A percentile compares a stretch with the other conserved stretches of the same genome.
Conservation (phyloP, 2,329 filamentous ascomycete species). For the Aspergillus brunneoviolaceus region DNA sequence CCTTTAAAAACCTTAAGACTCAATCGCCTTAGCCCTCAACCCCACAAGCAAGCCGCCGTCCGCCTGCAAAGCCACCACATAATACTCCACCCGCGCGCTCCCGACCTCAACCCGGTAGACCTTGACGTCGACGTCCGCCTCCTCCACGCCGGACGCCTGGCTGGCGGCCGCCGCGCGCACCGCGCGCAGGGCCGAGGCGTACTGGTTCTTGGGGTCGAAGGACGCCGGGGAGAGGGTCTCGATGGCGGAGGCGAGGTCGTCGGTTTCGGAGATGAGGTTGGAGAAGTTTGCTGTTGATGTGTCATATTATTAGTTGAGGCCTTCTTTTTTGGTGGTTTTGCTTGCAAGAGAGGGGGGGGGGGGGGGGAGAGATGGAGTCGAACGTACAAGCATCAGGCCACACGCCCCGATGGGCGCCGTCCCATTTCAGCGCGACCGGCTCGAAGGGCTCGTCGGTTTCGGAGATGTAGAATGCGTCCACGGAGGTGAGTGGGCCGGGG, state of each 20-base stretch:
- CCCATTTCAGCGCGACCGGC: slow-evolving; percentile 66
- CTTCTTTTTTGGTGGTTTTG: too few relatives aligned
- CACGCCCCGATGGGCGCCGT: slow-evolving; percentile 31
- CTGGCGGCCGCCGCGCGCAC: slow-evolving; percentile 48
- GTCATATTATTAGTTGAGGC: too few relatives aligned
- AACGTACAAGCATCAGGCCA: slow-evolving; percentile 39
- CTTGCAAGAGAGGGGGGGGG: too few relatives aligned
- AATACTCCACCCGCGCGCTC: slow-evolving; percentile 71
- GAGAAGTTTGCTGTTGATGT: slow-evolving; percentile 63
- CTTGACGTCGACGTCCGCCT: slow-evolving; percentile 59
- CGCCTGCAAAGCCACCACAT: slow-evolving; percentile 65
- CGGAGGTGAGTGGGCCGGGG: slow-evolving; percentile 58
- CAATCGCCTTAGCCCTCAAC: slow-evolving; percentile 73
- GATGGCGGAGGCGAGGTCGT: slow-evolving; percentile 43
- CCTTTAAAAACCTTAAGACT: slow-evolving; percentile 53
- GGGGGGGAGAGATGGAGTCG: background rate
- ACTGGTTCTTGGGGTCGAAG: slow-evolving; percentile 73
- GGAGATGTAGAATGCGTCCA: slow-evolving; percentile 68
- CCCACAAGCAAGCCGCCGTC: slow-evolving; percentile 67
- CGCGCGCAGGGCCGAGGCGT: slow-evolving; percentile 53
- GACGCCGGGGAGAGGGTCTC: slow-evolving; percentile 66
- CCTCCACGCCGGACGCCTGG: slow-evolving; percentile 29
- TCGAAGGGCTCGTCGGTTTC: slow-evolving; percentile 87
- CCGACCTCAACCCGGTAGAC: slow-evolving; percentile 70
- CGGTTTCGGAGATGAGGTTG: slow-evolving; percentile 54